These are phyloP conservation scores for Chlamydomonas sp. DNA, from an alignment of 139 green algal species.

Conservation along the genomic window DNA sequence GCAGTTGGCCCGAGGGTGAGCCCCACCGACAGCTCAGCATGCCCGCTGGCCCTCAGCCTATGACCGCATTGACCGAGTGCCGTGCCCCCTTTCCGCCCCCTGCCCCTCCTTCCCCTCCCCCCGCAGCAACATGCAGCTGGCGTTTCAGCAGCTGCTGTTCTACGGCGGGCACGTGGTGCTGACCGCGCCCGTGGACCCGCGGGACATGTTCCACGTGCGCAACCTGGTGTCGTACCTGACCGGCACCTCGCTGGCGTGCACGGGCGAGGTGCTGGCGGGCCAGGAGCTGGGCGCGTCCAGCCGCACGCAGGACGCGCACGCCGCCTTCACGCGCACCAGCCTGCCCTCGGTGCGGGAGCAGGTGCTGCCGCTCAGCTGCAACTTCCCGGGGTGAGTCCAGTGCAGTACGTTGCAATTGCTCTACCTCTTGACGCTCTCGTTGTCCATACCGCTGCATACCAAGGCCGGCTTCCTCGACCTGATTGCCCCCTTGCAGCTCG, in stretches of 20 bases:
- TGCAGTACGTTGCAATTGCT: not conserved
- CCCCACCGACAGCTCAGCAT: too few species aligned
- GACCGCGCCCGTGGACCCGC: not conserved
- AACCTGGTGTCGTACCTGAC: not conserved
- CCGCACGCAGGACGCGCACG: not conserved
- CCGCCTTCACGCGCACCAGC: not conserved
- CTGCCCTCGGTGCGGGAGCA: not conserved
- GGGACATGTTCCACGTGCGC: not conserved
- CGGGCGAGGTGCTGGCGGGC: not conserved
- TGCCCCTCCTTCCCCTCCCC: not conserved
- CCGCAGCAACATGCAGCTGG: not conserved
- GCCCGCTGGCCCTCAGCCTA: too few species aligned
- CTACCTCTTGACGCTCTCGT: not conserved
- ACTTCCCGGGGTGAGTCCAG: not conserved
- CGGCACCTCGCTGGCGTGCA: not conserved
- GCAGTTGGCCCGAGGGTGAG: too few species aligned
- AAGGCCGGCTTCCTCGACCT: too few species aligned
- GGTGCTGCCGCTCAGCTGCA: constrained; percentile 3
- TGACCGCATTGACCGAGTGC: too few species aligned
- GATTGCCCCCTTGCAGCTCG: not conserved
- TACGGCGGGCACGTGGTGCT: not conserved
- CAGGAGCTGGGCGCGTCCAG: not conserved
- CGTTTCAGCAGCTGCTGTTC: not conserved
- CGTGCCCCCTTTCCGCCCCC: too few species aligned
- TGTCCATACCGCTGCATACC: not conserved